Base-by-base conservation (phyloP, 1,284 basidiomycete species). In the Leccinum huronense region DNA sequence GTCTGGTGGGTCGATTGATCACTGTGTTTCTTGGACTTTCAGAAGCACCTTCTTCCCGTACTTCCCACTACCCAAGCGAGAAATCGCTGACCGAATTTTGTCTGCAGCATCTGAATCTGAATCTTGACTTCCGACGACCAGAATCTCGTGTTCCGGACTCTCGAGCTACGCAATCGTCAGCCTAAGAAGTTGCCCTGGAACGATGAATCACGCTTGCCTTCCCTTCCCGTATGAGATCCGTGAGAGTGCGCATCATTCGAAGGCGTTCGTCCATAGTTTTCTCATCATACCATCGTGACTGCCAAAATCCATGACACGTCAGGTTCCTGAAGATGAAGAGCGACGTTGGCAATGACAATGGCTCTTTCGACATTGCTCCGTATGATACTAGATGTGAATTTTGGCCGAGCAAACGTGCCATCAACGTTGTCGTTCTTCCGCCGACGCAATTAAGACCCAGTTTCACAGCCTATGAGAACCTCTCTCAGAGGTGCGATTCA, bases 311-410 rank as follows among this genome's bases (percentile, higher is more conserved):
- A 59, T 86, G 86, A 5, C 82, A 81, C 0, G 80, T 85, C 63
- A 93, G 77, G 71, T 91, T 88, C 68, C 87, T 91, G 80, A 95
- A 95, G 66, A 95, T 94, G 76, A 92, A 88, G 16, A 88, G 77
- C 0, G 89, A 89, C 0, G 90, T 89, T 1, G 93, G 90, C n/a
- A 95, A 73, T 2, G 84, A 83, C 10, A 95, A 76, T 1, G 93
- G 91, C 61, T 89, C 83, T 74, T 90, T 93, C 3, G 92, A 90
- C 93, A 95, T 95, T 6, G 89, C 93, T 31, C 93, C 93, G 66
- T 95, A 95, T 0, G 94, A 92, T 9, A 95, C 89, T 2, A 94
- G 78, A 67, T 89, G 87, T 2, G 88, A 87, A 68, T 89, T 79
- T 45, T 80, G 71, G 9, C 86, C 86, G 2, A 95, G 79, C 13